Base-by-base conservation (phyloP, 192 early-diverging fungal genomes). In the Umbelopsis sp. region DNA sequence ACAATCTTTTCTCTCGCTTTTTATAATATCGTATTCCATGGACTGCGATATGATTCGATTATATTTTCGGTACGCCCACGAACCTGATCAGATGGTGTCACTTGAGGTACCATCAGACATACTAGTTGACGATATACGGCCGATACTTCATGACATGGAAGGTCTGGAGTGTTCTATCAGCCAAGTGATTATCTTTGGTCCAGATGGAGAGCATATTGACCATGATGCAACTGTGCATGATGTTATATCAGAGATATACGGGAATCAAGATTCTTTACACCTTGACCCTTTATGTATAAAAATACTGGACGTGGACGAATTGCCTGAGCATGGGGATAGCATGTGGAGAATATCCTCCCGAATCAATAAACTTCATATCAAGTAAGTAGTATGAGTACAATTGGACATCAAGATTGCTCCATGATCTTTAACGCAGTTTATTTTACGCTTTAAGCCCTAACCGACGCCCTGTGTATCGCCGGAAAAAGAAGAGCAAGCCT, bases 281-380 rank as follows among this genome's bases (percentile, higher is more conserved):
- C 24, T 32, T 20, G 56, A 62, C 10, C 56, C 56, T 12, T 62
- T 62, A 62, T 62, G 16, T 17, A 62, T 62, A 12, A 62, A 62
- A 26, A 62, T 62, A 20, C 26, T 62, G 56, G 56, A 62, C 34
- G 12, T 20, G 2, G 56, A 62, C 0, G 56, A 62, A 62, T 5
- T 62, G 31, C 29, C 26, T 34, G 56, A 62, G 2, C 26, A 32
- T 62, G 56, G 56, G 5, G 56, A 62, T 62, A 62, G n/a, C 17
- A 62, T 62, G 56, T 62, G 56, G 56, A 62, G 12, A 32, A 34
- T 62, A 3, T 62, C 56, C 8, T 62, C 56, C 34, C 56, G 56
- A 62, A 62, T 62, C 56, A 62, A 62, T 26, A 62, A 62, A 20
- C 56, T 62, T 62, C 56, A 62, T 26, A 29, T 62, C 10, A 62